Evolutionary conservation across 345 rosid genomes (phyloP).

Genomic region (Pistacia atlantica): DNA sequence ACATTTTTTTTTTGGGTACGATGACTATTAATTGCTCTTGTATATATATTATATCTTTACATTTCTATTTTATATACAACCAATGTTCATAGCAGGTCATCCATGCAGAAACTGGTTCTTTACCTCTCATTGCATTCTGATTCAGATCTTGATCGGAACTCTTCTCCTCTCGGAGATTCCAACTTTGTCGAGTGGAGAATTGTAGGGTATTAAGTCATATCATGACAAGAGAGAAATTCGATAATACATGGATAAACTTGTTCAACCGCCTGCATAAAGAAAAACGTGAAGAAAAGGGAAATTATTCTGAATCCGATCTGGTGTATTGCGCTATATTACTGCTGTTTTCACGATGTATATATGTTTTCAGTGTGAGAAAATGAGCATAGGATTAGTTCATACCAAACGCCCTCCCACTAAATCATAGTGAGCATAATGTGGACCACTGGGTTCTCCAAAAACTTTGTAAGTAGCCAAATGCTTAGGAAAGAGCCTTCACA

Average conservation of each 20-base stretch:
- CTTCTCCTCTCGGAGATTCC: neutral
- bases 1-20: too few relatives aligned
- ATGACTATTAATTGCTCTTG: too few relatives aligned
- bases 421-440: constrained; percentile 88
- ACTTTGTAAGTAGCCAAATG: constrained; percentile 63
- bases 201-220: constrained; percentile 26
- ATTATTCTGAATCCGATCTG: neutral
- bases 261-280: constrained; percentile 48
- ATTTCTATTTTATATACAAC: neutral
- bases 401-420: constrained; percentile 69
- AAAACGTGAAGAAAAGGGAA: neutral
- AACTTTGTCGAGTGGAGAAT: too few relatives aligned
- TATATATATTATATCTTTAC: too few relatives aligned
- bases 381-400: constrained; percentile 24
- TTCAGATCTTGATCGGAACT: neutral
- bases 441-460: constrained; percentile 72
- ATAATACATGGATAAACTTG: constrained; percentile 61
- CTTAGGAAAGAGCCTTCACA: constrained; percentile 63
- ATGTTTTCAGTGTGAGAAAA: neutral
- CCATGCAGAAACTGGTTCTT: neutral
- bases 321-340: neutral
- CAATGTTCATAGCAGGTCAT: neutral
- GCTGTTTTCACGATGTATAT: neutral
- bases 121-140: neutral
- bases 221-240: constrained; percentile 62